phyloP scores from a whole-genome alignment of 768 basidiomycete species.

The Porpolomopsis calyptriformis region DNA sequence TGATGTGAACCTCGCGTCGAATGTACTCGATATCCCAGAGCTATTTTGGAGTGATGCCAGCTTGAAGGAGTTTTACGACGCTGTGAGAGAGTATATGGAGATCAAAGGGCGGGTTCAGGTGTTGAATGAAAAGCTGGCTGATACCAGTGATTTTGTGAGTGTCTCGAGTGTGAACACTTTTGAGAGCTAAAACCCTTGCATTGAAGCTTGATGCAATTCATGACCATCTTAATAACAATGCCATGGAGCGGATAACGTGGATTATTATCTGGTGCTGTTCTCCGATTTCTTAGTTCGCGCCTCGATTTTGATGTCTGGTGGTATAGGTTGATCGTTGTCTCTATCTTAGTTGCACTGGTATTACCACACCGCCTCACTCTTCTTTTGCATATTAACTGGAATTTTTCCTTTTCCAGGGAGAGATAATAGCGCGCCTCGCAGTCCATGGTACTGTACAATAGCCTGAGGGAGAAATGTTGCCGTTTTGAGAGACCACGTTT shows the following conservation, averaged over 20 bases:
- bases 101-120: slow-evolving; percentile 73
- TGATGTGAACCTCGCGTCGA: slow-evolving; percentile 81
- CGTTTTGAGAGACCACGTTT: no score
- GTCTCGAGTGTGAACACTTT: background rate
- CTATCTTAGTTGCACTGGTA: slow-evolving; percentile 81
- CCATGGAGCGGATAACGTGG: slow-evolving; percentile 82
- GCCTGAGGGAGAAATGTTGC: background rate
- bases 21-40: slow-evolving; percentile 88
- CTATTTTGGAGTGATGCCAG: slow-evolving; percentile 94
- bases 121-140: slow-evolving; percentile 78
- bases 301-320: slow-evolving; percentile 14
- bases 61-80: slow-evolving; percentile 80
- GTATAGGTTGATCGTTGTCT: slow-evolving; percentile 76
- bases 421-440: slow-evolving; percentile 65
- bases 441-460: slow-evolving; percentile 38
- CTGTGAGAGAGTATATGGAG: slow-evolving; percentile 92
- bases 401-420: slow-evolving; percentile 39
- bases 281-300: slow-evolving; percentile 12
- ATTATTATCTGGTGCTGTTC: slow-evolving; percentile 35
- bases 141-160: slow-evolving; percentile 82
- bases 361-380: background rate
- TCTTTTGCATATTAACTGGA: background rate
- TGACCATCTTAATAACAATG: slow-evolving; percentile 81
- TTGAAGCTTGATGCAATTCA: slow-evolving; percentile 29
- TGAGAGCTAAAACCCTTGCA: slow-evolving; percentile 1